Conservation (phyloP, 495 filamentous ascomycete genomes). For the Hypomontagnella submonticulosa region DNA sequence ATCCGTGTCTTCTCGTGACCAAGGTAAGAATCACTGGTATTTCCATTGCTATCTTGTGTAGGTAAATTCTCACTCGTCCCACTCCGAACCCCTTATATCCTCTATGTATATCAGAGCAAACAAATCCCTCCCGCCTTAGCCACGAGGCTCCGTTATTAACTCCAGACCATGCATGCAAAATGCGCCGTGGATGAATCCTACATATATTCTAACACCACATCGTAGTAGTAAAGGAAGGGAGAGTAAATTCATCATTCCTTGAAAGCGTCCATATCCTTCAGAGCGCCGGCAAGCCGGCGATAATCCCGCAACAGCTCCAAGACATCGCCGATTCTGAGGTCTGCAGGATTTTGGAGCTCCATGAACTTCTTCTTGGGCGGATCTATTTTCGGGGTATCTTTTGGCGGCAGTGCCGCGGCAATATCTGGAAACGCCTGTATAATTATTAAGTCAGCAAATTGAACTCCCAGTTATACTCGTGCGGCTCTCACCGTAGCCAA, state of each 20-base stretch:
- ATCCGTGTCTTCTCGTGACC: no score
- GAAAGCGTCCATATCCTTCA: constrained; percentile 70
- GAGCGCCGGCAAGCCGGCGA: constrained; percentile 76
- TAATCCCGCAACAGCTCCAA: constrained; percentile 87
- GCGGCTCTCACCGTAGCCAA: constrained; percentile 57
- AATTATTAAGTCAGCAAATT: constrained; percentile 19
- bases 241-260: constrained; percentile 49
- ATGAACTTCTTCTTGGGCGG: constrained; percentile 85
- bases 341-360: constrained; percentile 77
- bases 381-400: constrained; percentile 66
- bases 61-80: no score
- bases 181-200: no score
- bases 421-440: constrained; percentile 69
- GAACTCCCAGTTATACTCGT: not conserved
- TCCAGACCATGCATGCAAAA: no score
- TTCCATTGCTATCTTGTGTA: no score
- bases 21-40: no score
- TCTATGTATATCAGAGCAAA: no score
- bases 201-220: not conserved
- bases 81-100: no score
- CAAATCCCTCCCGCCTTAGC: no score
- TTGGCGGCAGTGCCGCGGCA: constrained; percentile 60
- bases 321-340: constrained; percentile 85
- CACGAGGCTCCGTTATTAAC: no score
- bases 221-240: not conserved